A percentile compares a stretch with the other conserved stretches of the same genome.
Evolutionary conservation across 2,329 filamentous ascomycete species (phyloP).

Genomic region (Beauveria varroae): DNA sequence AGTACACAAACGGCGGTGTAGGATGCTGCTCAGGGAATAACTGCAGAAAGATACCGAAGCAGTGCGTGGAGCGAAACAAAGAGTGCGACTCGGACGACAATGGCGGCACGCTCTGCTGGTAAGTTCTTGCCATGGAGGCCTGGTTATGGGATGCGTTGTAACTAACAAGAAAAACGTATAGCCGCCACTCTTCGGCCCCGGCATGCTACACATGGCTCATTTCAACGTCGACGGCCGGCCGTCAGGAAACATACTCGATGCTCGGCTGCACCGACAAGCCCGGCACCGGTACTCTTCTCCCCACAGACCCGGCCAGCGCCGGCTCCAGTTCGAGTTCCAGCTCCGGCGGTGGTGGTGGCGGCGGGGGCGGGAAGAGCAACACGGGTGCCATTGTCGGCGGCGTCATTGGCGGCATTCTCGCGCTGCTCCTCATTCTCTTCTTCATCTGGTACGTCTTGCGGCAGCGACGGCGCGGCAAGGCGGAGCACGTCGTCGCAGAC

Average conservation of each 20-base stretch:
- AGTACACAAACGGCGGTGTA: neutral
- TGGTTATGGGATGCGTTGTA: neutral
- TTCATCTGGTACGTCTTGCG: neutral
- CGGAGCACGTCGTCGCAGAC: neutral
- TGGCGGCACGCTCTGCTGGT: slow-evolving; percentile 4
- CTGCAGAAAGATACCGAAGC: neutral
- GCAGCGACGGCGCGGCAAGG: neutral
- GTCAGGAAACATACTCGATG: neutral
- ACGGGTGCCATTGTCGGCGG: neutral
- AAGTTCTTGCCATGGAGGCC: neutral
- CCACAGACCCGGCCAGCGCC: neutral
- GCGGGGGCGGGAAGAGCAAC: neutral
- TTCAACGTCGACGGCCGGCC: neutral
- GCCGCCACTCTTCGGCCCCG: neutral
- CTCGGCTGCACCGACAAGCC: slow-evolving; percentile 6
- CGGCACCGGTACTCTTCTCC: neutral
- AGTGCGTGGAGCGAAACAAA: neutral
- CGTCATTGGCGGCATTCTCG: neutral
- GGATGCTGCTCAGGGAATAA: slow-evolving; percentile 1
- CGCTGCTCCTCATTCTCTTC: neutral
- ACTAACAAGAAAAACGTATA: neutral
- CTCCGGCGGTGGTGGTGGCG: neutral
- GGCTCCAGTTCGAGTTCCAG: neutral
- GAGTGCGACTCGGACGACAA: neutral
- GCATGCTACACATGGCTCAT: slow-evolving; percentile 6